Percentiles rank a stretch among this genome's conserved stretches.
phyloP scores from a whole-genome alignment of 192 early-diverging fungal genomes.

The Backusella psychrophila region DNA sequence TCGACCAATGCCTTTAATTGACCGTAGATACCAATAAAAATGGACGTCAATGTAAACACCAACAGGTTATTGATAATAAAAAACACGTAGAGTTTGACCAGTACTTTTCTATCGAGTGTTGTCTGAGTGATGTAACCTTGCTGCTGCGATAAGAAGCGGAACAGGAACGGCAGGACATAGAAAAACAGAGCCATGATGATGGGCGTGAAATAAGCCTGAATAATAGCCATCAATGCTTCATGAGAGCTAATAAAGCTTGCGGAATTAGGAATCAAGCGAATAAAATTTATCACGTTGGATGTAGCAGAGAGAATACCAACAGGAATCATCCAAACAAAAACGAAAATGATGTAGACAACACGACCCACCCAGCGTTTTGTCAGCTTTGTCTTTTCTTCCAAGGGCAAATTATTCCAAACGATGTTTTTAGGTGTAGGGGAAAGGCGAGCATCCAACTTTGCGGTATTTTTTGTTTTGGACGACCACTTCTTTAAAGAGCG shows the following conservation, averaged over 20 bases:
- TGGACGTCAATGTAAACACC: conserved; percentile 55
- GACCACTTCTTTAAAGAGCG: conserved; percentile 30
- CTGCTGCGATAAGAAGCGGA: conserved; percentile 60
- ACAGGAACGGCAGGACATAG: conserved; percentile 58
- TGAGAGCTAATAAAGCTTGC: conserved; percentile 47
- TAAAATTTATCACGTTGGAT: conserved; percentile 58
- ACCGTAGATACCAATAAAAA: conserved; percentile 33
- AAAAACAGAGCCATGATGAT: conserved; percentile 64
- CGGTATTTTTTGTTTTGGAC: not conserved
- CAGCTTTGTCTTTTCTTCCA: conserved; percentile 47
- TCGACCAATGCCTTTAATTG: conserved; percentile 18
- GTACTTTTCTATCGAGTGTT: conserved; percentile 63
- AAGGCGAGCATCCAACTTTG: conserved; percentile 38
- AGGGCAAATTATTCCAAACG: conserved; percentile 70
- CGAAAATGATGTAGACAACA: conserved; percentile 50
- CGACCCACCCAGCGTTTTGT: conserved; percentile 42
- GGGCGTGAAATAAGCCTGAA: conserved; percentile 66
- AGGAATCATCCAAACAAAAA: conserved; percentile 69
- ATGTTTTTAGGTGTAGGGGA: conserved; percentile 72
- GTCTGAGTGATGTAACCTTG: conserved; percentile 74
- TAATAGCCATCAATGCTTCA: conserved; percentile 54
- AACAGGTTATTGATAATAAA: conserved; percentile 71
- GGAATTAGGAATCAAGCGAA: conserved; percentile 49
- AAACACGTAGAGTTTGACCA: conserved; percentile 75
- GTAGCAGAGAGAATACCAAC: conserved; percentile 59